A percentile compares a stretch with the other conserved stretches of the same genome.
Evolutionary conservation across 176 grass and related monocot species (phyloP).

Genomic region (Oropetium thomaeum): DNA sequence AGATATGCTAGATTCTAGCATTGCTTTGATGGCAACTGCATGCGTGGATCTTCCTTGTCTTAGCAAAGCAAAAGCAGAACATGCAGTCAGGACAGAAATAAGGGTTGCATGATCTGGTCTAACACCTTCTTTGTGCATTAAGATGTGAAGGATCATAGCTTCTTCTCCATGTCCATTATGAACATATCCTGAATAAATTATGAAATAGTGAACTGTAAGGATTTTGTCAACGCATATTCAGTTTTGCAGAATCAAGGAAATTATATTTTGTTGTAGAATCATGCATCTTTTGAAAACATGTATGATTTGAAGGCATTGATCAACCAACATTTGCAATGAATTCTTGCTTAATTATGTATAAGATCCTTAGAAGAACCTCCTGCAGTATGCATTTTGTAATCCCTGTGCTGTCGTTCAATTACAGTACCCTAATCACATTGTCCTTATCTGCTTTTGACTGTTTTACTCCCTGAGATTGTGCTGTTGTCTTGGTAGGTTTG

Average conservation of each 20-base stretch:
- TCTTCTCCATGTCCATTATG: constrained; percentile 76
- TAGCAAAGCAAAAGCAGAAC: constrained; percentile 68
- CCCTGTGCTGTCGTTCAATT: background rate
- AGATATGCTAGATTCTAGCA: constrained; percentile 53
- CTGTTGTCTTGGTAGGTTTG: background rate
- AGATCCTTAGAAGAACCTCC: background rate
- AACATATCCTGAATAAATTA: constrained; percentile 64
- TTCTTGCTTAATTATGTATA: background rate
- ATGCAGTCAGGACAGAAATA: constrained; percentile 67
- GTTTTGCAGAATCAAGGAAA: background rate
- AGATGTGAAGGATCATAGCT: constrained; percentile 60
- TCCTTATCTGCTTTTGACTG: background rate
- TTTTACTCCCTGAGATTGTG: background rate
- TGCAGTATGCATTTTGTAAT: background rate
- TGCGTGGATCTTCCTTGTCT: constrained; percentile 71
- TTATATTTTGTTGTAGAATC: background rate
- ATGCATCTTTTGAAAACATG: background rate
- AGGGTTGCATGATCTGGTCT: constrained; percentile 81
- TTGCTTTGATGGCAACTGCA: constrained; percentile 68
- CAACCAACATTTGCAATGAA: background rate
- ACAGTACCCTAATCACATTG: background rate
- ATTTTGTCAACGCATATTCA: constrained; percentile 4
- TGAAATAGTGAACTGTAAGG: constrained; percentile 11
- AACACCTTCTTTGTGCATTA: constrained; percentile 52
- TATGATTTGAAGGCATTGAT: background rate